Conservation (phyloP, 192 early-diverging fungal species). For the Chytriomyces sp. region DNA sequence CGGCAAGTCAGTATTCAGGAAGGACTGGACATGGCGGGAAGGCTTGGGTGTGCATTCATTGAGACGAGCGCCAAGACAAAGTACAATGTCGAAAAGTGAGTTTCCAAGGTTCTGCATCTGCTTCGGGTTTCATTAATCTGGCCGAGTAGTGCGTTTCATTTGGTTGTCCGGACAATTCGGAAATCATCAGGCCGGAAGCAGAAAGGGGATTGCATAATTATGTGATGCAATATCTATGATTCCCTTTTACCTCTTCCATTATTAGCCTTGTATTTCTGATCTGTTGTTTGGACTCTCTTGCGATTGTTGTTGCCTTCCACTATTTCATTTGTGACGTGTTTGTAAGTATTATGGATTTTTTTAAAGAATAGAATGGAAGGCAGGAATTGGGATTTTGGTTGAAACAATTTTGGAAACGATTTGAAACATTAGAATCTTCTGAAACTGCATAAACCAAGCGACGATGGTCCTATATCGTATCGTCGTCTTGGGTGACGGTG, state of each 20-base stretch:
- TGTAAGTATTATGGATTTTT: background rate
- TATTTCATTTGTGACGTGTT: background rate
- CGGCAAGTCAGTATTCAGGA: slow-evolving; percentile 79
- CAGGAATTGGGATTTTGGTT: background rate
- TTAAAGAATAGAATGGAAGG: no score
- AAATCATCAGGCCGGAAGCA: background rate
- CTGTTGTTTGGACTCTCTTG: background rate
- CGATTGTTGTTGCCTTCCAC: background rate
- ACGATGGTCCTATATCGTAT: slow-evolving; percentile 41
- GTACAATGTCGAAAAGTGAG: slow-evolving; percentile 82
- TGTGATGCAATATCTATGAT: background rate
- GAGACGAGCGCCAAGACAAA: slow-evolving; percentile 90
- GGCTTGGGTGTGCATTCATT: slow-evolving; percentile 79
- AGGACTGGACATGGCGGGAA: slow-evolving; percentile 76
- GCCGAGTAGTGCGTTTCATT: slow-evolving; percentile 81
- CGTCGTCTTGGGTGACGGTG: slow-evolving; percentile 55
- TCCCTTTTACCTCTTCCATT: background rate
- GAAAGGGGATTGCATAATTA: background rate
- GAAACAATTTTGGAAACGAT: background rate
- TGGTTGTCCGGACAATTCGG: slow-evolving; percentile 78
- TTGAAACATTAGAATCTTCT: background rate
- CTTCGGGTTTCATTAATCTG: no score
- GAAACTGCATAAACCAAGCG: background rate
- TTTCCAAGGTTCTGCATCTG: background rate
- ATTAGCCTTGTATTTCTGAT: background rate